Evolutionary conservation across 2,329 filamentous ascomycete genomes (phyloP).

Genomic region (Ophiognomonia clavigignenti-juglandacearum): DNA sequence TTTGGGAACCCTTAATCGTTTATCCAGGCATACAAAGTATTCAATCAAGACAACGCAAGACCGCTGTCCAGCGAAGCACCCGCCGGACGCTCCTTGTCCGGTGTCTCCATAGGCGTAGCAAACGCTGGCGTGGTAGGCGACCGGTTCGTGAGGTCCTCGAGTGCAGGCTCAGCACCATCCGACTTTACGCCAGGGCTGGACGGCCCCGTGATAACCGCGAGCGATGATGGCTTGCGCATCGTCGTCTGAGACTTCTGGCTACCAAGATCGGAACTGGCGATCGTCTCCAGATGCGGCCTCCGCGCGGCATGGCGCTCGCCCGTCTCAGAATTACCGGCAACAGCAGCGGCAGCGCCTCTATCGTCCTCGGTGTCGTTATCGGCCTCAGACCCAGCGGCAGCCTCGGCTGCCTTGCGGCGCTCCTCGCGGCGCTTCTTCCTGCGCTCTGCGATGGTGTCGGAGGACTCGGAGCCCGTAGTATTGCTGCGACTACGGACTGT

Average conservation of each 20-base stretch:
- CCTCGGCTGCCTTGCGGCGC: slow-evolving; percentile 5
- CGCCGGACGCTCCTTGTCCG: slow-evolving; percentile 12
- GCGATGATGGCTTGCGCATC: background rate
- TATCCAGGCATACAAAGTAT: too few species aligned
- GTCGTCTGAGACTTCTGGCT: slow-evolving; percentile 24
- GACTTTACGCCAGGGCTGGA: too few species aligned
- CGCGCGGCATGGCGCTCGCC: slow-evolving; percentile 31
- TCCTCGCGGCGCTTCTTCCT: slow-evolving; percentile 10
- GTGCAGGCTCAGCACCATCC: too few species aligned
- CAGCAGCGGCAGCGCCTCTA: slow-evolving; percentile 18
- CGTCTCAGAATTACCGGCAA: background rate
- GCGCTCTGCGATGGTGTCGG: slow-evolving; percentile 18
- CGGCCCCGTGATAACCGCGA: slow-evolving; percentile 5
- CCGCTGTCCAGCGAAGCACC: slow-evolving; percentile 24
- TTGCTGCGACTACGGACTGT: slow-evolving; percentile 20
- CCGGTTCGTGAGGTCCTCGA: slow-evolving; percentile 13
- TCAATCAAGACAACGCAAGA: slow-evolving; percentile 18
- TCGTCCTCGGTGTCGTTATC: slow-evolving; percentile 24
- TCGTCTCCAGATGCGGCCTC: slow-evolving; percentile 42
- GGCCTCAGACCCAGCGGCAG: slow-evolving; percentile 18
- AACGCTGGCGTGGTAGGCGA: background rate
- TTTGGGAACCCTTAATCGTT: too few species aligned
- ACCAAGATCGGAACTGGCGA: slow-evolving; percentile 35
- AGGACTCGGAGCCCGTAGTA: slow-evolving; percentile 24
- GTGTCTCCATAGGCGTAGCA: background rate